Percentiles rank a stretch among this genome's conserved stretches.
phyloP scores from a whole-genome alignment of 2,329 filamentous ascomycete genomes.

The Grosmannia clavigera region DNA sequence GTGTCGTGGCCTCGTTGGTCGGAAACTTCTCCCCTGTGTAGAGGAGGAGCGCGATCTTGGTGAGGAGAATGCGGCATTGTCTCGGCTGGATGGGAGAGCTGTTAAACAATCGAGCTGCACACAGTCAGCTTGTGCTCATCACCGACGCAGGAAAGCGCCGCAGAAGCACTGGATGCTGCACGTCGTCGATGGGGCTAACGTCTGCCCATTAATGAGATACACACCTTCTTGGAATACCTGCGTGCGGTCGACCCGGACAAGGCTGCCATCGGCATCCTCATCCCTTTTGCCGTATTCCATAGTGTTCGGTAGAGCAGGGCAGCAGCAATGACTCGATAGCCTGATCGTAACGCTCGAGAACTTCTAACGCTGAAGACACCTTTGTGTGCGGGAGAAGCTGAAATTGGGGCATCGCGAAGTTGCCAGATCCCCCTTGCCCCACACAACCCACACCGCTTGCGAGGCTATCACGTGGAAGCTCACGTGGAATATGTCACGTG shows the following conservation, averaged over 20 bases:
- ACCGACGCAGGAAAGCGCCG: background rate
- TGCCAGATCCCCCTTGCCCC: constrained; percentile 13
- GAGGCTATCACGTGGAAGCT: background rate
- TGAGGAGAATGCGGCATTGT: constrained; percentile 93
- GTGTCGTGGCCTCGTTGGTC: constrained; percentile 89
- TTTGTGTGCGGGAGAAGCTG: constrained; percentile 7
- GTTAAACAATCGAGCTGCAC: constrained; percentile 87
- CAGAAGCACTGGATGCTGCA: background rate
- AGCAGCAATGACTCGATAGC: constrained; percentile 1
- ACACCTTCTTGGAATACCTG: constrained; percentile 97
- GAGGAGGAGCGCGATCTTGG: constrained; percentile 90
- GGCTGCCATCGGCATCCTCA: constrained; percentile 84
- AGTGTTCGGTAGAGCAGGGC: constrained; percentile 25
- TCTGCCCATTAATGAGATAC: constrained; percentile 5
- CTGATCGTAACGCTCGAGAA: background rate
- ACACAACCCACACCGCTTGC: constrained; percentile 3
- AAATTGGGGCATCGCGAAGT: constrained; percentile 13
- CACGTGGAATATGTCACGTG: background rate
- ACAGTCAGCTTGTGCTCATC: background rate
- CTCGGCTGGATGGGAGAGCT: constrained; percentile 91
- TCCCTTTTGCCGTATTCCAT: constrained; percentile 99
- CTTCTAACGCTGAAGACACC: background rate
- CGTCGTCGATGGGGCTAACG: background rate
- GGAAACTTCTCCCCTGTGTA: constrained; percentile 97
- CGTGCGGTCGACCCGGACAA: constrained; percentile 96